A percentile compares a stretch with the other conserved stretches of the same genome.
These are phyloP conservation scores for Irpex lacteus DNA, from an alignment of 1,284 basidiomycete species.

Conservation along the genomic window DNA sequence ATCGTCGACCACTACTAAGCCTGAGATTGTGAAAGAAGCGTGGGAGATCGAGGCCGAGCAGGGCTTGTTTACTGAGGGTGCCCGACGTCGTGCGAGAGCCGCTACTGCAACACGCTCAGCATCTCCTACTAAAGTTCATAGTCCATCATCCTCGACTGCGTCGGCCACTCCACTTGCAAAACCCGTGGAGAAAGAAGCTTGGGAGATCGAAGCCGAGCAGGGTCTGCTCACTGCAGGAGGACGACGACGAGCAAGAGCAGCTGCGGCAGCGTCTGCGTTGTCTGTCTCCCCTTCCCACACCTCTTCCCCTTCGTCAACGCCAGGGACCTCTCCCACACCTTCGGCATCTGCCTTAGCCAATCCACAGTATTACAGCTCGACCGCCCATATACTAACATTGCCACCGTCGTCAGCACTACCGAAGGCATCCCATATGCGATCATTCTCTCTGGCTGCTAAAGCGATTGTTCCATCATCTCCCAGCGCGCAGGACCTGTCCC, in stretches of 20 bases:
- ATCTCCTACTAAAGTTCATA: slow-evolving; percentile 14
- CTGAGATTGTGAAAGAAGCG: slow-evolving; percentile 24
- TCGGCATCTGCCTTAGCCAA: slow-evolving; percentile 38
- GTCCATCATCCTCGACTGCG: slow-evolving; percentile 12
- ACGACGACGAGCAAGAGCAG: slow-evolving; percentile 58
- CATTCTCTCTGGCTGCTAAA: slow-evolving; percentile 52
- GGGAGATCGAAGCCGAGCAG: slow-evolving; percentile 77
- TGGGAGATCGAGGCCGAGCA: slow-evolving; percentile 39
- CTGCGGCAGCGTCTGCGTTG: slow-evolving; percentile 22
- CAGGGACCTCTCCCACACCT: slow-evolving; percentile 21
- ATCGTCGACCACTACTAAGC: slow-evolving; percentile 4
- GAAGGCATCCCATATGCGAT: slow-evolving; percentile 50
- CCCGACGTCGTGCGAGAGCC: slow-evolving; percentile 29
- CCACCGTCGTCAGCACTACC: slow-evolving; percentile 56
- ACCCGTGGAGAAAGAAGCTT: slow-evolving; percentile 57
- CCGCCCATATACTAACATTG: slow-evolving; percentile 57
- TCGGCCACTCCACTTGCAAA: slow-evolving; percentile 20
- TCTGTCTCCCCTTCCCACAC: slow-evolving; percentile 6
- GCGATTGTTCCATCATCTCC: slow-evolving; percentile 14
- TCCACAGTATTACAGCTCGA: slow-evolving; percentile 56
- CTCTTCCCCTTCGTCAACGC: slow-evolving; percentile 17
- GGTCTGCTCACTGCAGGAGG: slow-evolving; percentile 71
- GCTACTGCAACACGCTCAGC: neutral
- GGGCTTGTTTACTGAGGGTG: slow-evolving; percentile 32
- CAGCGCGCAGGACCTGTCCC: slow-evolving; percentile 31